A percentile compares a stretch with the other conserved stretches of the same genome.
Conservation (phyloP, 202 grass and related monocot genomes). For the Zoysia matrella region DNA sequence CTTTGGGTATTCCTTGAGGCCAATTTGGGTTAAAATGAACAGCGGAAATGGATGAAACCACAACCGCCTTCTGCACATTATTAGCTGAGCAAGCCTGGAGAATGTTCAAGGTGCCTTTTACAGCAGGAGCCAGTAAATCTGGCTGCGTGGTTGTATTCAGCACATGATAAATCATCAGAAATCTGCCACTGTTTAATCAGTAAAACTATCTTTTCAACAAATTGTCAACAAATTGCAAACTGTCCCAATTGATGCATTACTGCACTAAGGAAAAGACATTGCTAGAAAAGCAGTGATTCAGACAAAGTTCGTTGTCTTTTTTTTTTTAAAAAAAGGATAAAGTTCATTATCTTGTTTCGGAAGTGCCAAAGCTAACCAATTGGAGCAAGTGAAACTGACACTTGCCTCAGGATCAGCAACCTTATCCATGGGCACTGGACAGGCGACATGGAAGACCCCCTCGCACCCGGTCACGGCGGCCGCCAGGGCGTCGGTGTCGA, state of each 20-base stretch:
- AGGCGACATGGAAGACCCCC: conserved; percentile 57
- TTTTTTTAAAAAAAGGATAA: too few species aligned
- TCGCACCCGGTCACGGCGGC: conserved; percentile 35
- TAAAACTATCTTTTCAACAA: not conserved
- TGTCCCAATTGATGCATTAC: not conserved
- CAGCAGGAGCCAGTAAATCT: conserved; percentile 46
- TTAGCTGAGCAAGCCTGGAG: conserved; percentile 34
- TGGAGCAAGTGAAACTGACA: not conserved
- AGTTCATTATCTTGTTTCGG: too few species aligned
- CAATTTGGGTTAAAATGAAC: conserved; percentile 46
- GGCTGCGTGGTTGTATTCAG: conserved; percentile 19
- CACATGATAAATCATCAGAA: not conserved
- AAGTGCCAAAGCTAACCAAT: too few species aligned
- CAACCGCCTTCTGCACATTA: conserved; percentile 44
- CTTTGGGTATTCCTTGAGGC: conserved; percentile 42
- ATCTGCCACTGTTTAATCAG: not conserved
- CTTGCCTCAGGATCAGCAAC: conserved; percentile 46
- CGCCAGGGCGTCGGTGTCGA: conserved; percentile 26
- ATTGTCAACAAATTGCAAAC: not conserved
- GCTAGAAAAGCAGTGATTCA: too few species aligned
- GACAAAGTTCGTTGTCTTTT: too few species aligned
- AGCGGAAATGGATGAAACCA: conserved; percentile 46
- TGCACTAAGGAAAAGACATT: not conserved
- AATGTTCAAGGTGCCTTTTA: conserved; percentile 48
- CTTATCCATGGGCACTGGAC: conserved; percentile 17